Evolutionary conservation across 345 rosid species (phyloP).

Genomic region (Sonneratia caseolaris): DNA sequence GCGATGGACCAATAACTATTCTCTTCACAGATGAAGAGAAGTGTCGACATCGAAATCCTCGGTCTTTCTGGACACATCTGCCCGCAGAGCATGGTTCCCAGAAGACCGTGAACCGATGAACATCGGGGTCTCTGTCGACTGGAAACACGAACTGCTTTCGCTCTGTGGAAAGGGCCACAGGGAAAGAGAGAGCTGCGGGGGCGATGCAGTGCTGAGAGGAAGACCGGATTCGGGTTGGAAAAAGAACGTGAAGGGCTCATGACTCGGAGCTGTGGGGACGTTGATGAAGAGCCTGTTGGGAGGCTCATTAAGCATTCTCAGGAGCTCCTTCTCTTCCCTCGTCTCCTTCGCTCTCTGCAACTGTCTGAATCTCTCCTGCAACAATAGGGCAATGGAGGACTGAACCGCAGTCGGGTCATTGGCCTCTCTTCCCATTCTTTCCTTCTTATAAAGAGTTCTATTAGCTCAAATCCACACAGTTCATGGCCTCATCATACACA

Average conservation of each 20-base stretch:
- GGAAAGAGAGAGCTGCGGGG: conserved; percentile 20
- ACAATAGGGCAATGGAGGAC: conserved; percentile 30
- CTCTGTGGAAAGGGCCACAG: conserved; percentile 13
- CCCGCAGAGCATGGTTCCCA: conserved; percentile 4
- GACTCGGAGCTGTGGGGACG: conserved; percentile 11
- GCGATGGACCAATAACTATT: background rate
- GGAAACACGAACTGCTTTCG: conserved; percentile 2
- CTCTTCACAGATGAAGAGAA: conserved; percentile 55
- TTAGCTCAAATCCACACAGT: too few relatives aligned
- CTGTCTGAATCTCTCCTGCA: conserved; percentile 40
- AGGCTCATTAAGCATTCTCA: conserved; percentile 23
- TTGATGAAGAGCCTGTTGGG: conserved; percentile 9
- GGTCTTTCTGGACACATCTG: background rate
- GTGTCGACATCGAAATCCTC: conserved; percentile 40
- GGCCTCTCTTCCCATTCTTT: conserved; percentile 20
- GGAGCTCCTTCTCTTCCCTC: conserved; percentile 37
- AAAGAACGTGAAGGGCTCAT: conserved; percentile 36
- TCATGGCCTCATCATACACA: too few relatives aligned
- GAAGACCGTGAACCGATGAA: conserved; percentile 7
- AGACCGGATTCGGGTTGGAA: conserved; percentile 24
- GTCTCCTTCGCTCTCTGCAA: conserved; percentile 33
- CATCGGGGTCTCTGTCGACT: conserved; percentile 13
- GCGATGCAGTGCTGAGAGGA: conserved; percentile 21
- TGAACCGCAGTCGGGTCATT: conserved; percentile 21
- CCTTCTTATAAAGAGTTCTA: background rate